Evolutionary conservation across 2,329 filamentous ascomycete genomes (phyloP).

Genomic region (Fusarium illudens): DNA sequence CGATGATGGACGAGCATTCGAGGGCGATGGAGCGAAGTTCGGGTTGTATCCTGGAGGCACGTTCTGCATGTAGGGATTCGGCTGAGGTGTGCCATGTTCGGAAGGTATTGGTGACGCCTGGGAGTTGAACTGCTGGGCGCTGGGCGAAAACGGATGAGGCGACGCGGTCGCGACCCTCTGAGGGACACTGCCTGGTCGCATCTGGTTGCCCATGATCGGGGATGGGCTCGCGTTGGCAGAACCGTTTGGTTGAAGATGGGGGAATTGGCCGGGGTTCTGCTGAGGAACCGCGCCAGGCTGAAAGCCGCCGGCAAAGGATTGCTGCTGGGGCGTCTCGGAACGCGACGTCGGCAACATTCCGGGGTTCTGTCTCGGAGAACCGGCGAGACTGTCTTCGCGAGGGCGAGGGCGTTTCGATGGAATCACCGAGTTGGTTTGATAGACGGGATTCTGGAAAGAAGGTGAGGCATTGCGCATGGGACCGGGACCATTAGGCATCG

Average conservation of each 20-base stretch:
- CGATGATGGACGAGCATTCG: conserved; percentile 64
- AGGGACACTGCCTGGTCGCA: conserved; percentile 73
- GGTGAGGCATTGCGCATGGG: conserved; percentile 84
- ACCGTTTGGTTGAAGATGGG: conserved; percentile 82
- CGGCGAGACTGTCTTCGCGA: conserved; percentile 82
- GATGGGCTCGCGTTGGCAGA: conserved; percentile 89
- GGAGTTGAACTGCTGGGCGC: conserved; percentile 73
- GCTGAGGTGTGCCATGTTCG: conserved; percentile 80
- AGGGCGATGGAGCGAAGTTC: conserved; percentile 65
- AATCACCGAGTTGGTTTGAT: conserved; percentile 85
- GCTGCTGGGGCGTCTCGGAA: conserved; percentile 89
- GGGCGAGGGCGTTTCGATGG: conserved; percentile 88
- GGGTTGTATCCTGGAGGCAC: conserved; percentile 68
- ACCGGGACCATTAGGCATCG: conserved; percentile 83
- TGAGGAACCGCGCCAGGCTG: conserved; percentile 70
- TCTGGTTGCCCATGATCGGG: conserved; percentile 87
- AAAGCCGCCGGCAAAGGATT: conserved; percentile 74
- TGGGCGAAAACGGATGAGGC: conserved; percentile 87
- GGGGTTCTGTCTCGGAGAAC: conserved; percentile 80
- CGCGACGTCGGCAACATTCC: conserved; percentile 82
- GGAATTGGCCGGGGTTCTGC: conserved; percentile 73
- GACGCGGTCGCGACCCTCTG: conserved; percentile 91
- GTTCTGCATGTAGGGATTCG: conserved; percentile 71
- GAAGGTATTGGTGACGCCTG: conserved; percentile 81
- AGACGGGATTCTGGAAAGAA: conserved; percentile 77